Conservation (phyloP, 768 basidiomycete genomes). For the Suillus sp. region DNA sequence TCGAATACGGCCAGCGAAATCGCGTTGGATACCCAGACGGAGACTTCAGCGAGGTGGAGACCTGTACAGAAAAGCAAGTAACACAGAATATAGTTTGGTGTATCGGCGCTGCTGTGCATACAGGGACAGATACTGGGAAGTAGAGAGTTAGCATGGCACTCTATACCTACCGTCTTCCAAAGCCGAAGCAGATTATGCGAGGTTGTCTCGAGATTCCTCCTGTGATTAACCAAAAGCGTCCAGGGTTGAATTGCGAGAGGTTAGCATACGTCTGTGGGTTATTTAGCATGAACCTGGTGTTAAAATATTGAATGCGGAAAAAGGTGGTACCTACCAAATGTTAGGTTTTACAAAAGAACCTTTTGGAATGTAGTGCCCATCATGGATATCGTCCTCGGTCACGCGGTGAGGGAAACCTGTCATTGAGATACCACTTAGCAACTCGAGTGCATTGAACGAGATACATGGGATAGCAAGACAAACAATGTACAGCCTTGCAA, state of each 20-base stretch:
- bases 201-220: slow-evolving; percentile 51
- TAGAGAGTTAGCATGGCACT: slow-evolving; percentile 11
- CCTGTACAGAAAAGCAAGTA: slow-evolving; percentile 36
- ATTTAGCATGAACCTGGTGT: slow-evolving; percentile 33
- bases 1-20: slow-evolving; percentile 52
- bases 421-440: slow-evolving; percentile 30
- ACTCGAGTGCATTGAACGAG: slow-evolving; percentile 47
- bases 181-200: slow-evolving; percentile 65
- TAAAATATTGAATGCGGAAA: slow-evolving; percentile 16
- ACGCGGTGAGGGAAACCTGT: slow-evolving; percentile 48
- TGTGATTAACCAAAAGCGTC: slow-evolving; percentile 47
- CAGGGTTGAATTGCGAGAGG: slow-evolving; percentile 59
- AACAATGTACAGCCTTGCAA: slow-evolving; percentile 37
- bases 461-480: slow-evolving; percentile 37
- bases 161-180: slow-evolving; percentile 56
- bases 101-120: slow-evolving; percentile 14
- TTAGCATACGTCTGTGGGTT: slow-evolving; percentile 46
- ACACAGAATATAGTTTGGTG: slow-evolving; percentile 29
- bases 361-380: slow-evolving; percentile 64
- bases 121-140: slow-evolving; percentile 31
- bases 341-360: slow-evolving; percentile 31
- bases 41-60: slow-evolving; percentile 52
- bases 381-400: slow-evolving; percentile 59
- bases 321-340: slow-evolving; percentile 18
- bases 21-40: slow-evolving; percentile 46